phyloP scores from a whole-genome alignment of 495 filamentous ascomycete genomes.

The Aspergillus cavernicola region DNA sequence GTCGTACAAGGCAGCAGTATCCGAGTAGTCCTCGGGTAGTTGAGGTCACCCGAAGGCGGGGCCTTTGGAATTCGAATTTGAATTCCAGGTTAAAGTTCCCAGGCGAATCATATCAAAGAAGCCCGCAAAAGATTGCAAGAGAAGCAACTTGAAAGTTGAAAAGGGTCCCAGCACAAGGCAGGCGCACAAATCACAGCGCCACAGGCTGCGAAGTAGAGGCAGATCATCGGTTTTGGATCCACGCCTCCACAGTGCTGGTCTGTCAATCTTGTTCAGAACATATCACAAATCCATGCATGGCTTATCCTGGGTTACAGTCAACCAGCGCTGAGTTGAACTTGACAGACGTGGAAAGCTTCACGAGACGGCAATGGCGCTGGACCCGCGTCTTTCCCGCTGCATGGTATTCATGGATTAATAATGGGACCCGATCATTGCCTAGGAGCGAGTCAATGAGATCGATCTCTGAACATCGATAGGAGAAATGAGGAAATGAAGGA shows the following conservation, averaged over 20 bases:
- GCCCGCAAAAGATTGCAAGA: not conserved
- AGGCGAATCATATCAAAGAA: conserved; percentile 8
- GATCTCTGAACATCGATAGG: not conserved
- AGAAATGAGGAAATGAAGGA: conserved; percentile 1
- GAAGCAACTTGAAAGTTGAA: not conserved
- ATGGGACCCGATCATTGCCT: conserved; percentile 5
- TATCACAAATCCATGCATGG: conserved; percentile 7
- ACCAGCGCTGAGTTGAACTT: no score
- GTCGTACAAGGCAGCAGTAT: not conserved
- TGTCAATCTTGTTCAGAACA: not conserved
- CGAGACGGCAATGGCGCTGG: conserved; percentile 19
- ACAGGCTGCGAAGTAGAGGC: not conserved
- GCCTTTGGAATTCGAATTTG: not conserved
- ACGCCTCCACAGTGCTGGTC: conserved; percentile 10
- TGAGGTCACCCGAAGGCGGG: no score
- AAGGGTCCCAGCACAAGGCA: conserved; percentile 4
- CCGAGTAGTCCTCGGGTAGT: no score
- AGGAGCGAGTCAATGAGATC: conserved; percentile 4
- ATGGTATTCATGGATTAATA: conserved; percentile 19
- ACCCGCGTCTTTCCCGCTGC: conserved; percentile 22
- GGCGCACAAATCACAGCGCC: not conserved
- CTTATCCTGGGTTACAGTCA: conserved; percentile 8
- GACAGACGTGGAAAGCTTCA: no score
- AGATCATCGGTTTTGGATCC: conserved; percentile 13
- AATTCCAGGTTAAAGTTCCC: conserved; percentile 3